A percentile compares a stretch with the other conserved stretches of the same genome.
These are phyloP conservation scores for Leishmania mexicana DNA, from an alignment of 208 protist species.

Conservation along the genomic window DNA sequence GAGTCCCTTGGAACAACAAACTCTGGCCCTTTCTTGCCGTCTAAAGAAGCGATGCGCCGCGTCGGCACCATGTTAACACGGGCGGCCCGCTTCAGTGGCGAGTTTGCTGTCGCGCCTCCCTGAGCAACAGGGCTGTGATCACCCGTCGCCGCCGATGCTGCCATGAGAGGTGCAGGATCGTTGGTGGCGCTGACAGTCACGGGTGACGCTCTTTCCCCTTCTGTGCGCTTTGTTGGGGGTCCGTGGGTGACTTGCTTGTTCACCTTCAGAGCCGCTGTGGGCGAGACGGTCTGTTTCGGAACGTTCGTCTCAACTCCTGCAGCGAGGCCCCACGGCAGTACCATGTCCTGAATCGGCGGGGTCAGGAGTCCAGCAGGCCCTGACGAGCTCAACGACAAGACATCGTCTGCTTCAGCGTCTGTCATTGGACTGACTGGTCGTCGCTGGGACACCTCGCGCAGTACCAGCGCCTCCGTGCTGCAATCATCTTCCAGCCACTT, in stretches of 20 bases:
- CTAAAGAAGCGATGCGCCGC: neutral
- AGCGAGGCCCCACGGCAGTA: neutral
- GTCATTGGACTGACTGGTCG: neutral
- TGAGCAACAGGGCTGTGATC: neutral
- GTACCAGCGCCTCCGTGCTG: conserved; percentile 16
- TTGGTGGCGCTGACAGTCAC: neutral
- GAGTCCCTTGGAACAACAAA: neutral
- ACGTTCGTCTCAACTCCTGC: neutral
- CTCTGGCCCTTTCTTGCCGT: neutral
- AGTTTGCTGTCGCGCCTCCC: neutral
- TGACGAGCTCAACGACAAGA: conserved; percentile 7
- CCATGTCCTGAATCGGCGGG: neutral
- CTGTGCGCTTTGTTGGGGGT: neutral
- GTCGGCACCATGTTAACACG: neutral
- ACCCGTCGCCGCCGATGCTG: neutral
- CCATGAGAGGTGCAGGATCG: neutral
- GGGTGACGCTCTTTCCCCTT: neutral
- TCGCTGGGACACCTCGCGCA: conserved; percentile 18
- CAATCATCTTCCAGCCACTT: conserved; percentile 17
- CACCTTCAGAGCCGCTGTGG: neutral
- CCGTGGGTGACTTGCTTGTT: too few relatives aligned
- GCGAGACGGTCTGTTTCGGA: neutral
- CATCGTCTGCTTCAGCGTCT: neutral
- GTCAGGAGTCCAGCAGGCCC: neutral
- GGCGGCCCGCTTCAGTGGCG: neutral